Conservation (phyloP, 2,329 filamentous ascomycete species). For the Penicillium fuscoglaucum region DNA sequence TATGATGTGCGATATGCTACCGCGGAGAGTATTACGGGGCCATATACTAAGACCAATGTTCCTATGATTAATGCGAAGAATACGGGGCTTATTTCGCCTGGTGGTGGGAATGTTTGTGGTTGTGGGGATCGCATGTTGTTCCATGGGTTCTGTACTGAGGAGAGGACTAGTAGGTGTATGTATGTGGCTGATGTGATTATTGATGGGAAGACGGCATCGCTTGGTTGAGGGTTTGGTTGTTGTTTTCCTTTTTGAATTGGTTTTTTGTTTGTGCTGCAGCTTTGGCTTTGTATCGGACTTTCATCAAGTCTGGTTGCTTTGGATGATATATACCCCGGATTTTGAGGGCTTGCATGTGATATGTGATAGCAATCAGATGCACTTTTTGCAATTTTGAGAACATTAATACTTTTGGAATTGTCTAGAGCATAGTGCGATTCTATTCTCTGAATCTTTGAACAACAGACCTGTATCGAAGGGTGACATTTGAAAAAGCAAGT, state of each 20-base stretch:
- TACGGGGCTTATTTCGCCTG: constrained; percentile 32
- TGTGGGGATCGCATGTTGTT: constrained; percentile 37
- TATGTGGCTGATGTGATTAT: constrained; percentile 33
- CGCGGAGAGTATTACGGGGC: constrained; percentile 39
- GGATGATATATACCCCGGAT: constrained; percentile 8
- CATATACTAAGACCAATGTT: constrained; percentile 38
- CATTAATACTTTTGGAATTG: no score
- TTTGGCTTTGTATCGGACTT: background rate
- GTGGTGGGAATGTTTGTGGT: constrained; percentile 34
- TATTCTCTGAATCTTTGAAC: no score
- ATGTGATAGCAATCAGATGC: background rate
- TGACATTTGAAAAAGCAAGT: background rate
- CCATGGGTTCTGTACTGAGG: constrained; percentile 33
- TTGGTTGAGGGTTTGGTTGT: constrained; percentile 13
- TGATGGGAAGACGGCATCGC: constrained; percentile 14
- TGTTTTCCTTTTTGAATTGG: background rate
- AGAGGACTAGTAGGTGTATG: constrained; percentile 28
- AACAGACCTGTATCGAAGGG: background rate
- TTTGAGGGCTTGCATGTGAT: background rate
- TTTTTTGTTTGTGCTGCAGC: background rate
- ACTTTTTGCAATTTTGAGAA: background rate
- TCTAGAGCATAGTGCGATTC: background rate
- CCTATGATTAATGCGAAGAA: constrained; percentile 39
- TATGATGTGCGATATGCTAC: constrained; percentile 65
- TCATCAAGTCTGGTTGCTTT: background rate